These are phyloP conservation scores for Rhodamnia argentea DNA, from an alignment of 345 rosid species.

Conservation along the genomic window DNA sequence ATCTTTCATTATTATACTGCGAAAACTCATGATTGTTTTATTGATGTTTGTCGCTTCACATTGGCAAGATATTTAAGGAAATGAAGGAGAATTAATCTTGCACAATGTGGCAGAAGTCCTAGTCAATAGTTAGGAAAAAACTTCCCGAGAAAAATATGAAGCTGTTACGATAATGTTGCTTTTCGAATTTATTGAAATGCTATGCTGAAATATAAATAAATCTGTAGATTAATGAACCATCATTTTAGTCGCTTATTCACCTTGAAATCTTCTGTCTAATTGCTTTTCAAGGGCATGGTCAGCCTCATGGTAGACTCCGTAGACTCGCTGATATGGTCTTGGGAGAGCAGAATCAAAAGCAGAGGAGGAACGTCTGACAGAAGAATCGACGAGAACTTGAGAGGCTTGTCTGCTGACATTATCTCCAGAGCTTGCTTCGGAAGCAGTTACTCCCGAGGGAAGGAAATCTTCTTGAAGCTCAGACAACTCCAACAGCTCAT, in stretches of 20 bases:
- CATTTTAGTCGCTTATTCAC: background rate
- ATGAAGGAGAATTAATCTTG: background rate
- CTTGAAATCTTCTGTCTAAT: background rate
- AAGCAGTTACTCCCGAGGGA: conserved; percentile 34
- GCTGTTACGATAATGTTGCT: background rate
- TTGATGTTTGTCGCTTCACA: background rate
- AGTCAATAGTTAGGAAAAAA: background rate
- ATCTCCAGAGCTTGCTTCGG: conserved; percentile 43
- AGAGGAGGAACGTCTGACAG: conserved; percentile 8
- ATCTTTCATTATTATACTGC: background rate
- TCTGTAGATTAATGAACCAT: background rate
- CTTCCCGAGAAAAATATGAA: background rate
- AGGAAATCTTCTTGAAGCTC: conserved; percentile 30
- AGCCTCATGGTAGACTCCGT: conserved; percentile 26
- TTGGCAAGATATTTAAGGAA: background rate
- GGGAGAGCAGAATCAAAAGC: conserved; percentile 16
- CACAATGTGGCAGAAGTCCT: background rate
- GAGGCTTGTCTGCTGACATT: conserved; percentile 33
- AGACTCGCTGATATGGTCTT: conserved; percentile 5
- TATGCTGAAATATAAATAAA: background rate
- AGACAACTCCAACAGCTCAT: conserved; percentile 20
- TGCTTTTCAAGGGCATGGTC: conserved; percentile 24
- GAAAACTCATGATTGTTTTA: background rate
- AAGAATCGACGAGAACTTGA: conserved; percentile 14
- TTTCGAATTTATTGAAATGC: background rate